Evolutionary conservation across 2,329 filamentous ascomycete genomes (phyloP).

Genomic region (Sordariomycetes sp.): DNA sequence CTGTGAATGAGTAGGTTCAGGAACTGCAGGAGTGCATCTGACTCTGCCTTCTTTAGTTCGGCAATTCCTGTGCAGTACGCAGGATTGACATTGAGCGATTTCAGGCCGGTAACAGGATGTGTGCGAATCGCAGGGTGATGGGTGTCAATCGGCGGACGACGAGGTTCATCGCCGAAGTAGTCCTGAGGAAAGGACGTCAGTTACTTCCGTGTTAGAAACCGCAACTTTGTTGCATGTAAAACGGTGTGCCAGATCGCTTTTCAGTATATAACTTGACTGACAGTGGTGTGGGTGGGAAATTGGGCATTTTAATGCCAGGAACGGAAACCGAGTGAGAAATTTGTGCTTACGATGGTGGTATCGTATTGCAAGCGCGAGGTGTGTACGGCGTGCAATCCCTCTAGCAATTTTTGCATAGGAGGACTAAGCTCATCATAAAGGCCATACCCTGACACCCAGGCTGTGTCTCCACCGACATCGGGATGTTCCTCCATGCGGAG

Average conservation of each 20-base stretch:
- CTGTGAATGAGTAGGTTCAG: conserved; percentile 35
- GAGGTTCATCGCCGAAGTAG: conserved; percentile 25
- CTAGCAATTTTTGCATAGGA: conserved; percentile 29
- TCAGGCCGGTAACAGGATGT: conserved; percentile 75
- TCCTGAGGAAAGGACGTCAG: conserved; percentile 2
- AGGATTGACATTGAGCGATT: conserved; percentile 73
- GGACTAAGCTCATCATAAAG: conserved; percentile 34
- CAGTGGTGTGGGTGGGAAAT: neutral
- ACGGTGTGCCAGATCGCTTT: too few species aligned
- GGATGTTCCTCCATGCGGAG: conserved; percentile 26
- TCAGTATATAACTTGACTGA: too few species aligned
- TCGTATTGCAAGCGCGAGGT: conserved; percentile 24
- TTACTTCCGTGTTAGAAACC: too few species aligned
- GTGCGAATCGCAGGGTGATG: conserved; percentile 76
- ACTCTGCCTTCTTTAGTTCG: conserved; percentile 80
- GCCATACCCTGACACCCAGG: conserved; percentile 36
- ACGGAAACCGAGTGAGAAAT: neutral
- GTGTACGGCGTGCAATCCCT: conserved; percentile 34
- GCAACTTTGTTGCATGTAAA: too few species aligned
- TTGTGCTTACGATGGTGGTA: neutral
- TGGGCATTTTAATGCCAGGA: conserved; percentile 25
- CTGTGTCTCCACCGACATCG: conserved; percentile 30
- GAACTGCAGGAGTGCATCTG: conserved; percentile 38
- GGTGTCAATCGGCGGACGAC: conserved; percentile 62
- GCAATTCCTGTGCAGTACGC: conserved; percentile 78